Base-by-base conservation (phyloP, 768 basidiomycete genomes). In the Lentinula boryana region DNA sequence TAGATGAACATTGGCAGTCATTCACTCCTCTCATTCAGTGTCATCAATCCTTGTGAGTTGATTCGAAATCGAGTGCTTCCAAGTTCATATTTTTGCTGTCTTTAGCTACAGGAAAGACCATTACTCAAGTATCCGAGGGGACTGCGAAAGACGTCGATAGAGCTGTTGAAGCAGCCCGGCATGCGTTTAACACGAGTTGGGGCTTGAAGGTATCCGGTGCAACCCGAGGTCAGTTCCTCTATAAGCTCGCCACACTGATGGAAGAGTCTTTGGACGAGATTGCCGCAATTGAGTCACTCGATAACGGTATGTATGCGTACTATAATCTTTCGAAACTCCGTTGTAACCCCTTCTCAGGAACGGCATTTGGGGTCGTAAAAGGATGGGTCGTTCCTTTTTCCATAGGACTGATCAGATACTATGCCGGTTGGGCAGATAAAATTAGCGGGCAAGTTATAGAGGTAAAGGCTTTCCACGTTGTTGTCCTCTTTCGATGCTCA, bases 111-210 rank as follows among this genome's bases (percentile, higher is more conserved):
- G 90, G 85, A 41, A 78, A 88, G 68, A 63, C 79, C 41, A 75
- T 82, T 68, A 80, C 81, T 2, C 55, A 74, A 44, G 71, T 87
- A 61, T 68, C 80, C 3, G 83, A 79, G 66, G 88, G 78, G 33
- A 80, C 80, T 5, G 36, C 75, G 15, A 78, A 81, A 63, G 88
- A 90, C 65, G 78, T 89, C 62, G 85, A 92, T 71, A 65, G 65
- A 43, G 89, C 89, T 1, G 89, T 90, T 63, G 68, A 72, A 1
- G 83, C 78, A 33, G 86, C 88, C 0, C 77, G 81, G 61, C 79
- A 75, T 21, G 84, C 64, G 8, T 65, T 58, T 38, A 59, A 64
- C 38, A 65, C 60, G 13, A 46, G 52, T 41, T 82, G 84, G 80
- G 80, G 80, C 36, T 68, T 75, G 60, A 77, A 76, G 41, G 65